phyloP scores from a whole-genome alignment of 2,329 filamentous ascomycete species.

The Trichoderma afroharzianum region DNA sequence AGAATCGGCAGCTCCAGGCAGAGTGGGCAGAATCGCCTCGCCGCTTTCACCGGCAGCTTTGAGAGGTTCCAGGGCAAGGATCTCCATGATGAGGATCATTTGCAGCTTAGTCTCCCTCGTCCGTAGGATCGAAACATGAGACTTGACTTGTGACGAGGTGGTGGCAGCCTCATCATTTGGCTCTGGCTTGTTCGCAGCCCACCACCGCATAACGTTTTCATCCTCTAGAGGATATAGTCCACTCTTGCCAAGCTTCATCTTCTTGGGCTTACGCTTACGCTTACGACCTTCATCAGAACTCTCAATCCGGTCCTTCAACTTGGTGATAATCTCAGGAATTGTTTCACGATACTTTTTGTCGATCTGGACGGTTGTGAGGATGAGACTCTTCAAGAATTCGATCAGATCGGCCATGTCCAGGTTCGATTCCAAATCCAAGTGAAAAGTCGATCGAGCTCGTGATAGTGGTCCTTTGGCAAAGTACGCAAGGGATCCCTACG shows the following conservation, averaged over 20 bases:
- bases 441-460: constrained; percentile 67
- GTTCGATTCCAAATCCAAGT: constrained; percentile 57
- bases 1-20: constrained; percentile 36
- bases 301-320: constrained; percentile 55
- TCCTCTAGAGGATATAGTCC: constrained; percentile 67
- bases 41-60: constrained; percentile 38
- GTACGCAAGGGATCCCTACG: constrained; percentile 71
- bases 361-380: constrained; percentile 63
- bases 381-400: constrained; percentile 63
- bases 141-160: constrained; percentile 53
- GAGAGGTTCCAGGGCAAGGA: constrained; percentile 64
- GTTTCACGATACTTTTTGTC: constrained; percentile 79
- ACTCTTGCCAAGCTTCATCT: constrained; percentile 63
- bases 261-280: constrained; percentile 56
- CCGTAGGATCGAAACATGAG: constrained; percentile 62
- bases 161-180: constrained; percentile 45
- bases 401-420: constrained; percentile 62
- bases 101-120: constrained; percentile 77
- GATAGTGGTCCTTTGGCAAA: constrained; percentile 80
- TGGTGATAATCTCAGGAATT: constrained; percentile 57
- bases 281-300: constrained; percentile 47
- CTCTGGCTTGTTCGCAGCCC: constrained; percentile 56
- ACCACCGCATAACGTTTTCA: constrained; percentile 65
- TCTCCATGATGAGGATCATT: constrained; percentile 74
- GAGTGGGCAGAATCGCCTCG: constrained; percentile 46